Conservation (phyloP, 495 filamentous ascomycete genomes). For the Immersiella caudata region DNA sequence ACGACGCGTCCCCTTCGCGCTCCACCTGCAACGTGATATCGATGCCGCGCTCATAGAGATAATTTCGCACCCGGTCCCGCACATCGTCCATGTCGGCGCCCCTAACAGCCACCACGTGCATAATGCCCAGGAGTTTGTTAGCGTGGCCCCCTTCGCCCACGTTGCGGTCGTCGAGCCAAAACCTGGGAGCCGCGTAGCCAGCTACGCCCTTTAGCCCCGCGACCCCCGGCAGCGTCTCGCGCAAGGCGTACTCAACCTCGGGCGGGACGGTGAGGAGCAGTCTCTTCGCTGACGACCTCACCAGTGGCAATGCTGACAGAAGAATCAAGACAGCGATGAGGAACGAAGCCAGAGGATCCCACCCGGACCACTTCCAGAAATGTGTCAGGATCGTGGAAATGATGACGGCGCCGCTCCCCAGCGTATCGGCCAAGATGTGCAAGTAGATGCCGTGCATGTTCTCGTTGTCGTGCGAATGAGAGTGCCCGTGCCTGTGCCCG, state of each 20-base stretch:
- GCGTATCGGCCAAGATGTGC: conserved; percentile 91
- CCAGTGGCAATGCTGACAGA: conserved; percentile 81
- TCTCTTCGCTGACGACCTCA: conserved; percentile 78
- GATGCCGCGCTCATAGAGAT: conserved; percentile 63
- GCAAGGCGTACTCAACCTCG: conserved; percentile 84
- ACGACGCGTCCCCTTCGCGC: conserved; percentile 71
- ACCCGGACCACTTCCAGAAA: conserved; percentile 86
- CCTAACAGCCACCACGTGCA: conserved; percentile 76
- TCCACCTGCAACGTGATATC: conserved; percentile 77
- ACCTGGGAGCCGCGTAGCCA: conserved; percentile 84
- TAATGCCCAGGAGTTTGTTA: conserved; percentile 68
- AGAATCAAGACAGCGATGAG: conserved; percentile 94
- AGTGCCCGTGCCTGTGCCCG: conserved; percentile 25
- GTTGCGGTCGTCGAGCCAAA: conserved; percentile 85
- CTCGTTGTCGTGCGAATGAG: conserved; percentile 78
- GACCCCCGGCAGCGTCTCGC: conserved; percentile 82
- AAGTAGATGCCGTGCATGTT: conserved; percentile 99
- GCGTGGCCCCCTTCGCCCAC: conserved; percentile 41
- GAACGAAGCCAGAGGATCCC: conserved; percentile 92
- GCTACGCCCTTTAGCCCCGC: conserved; percentile 81
- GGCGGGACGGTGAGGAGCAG: conserved; percentile 83
- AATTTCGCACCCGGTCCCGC: conserved; percentile 63
- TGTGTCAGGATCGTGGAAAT: conserved; percentile 87
- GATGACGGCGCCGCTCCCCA: conserved; percentile 93
- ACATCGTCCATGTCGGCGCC: conserved; percentile 77